Evolutionary conservation across 1,284 basidiomycete species (phyloP).

Genomic region (Polyporus tsugae): DNA sequence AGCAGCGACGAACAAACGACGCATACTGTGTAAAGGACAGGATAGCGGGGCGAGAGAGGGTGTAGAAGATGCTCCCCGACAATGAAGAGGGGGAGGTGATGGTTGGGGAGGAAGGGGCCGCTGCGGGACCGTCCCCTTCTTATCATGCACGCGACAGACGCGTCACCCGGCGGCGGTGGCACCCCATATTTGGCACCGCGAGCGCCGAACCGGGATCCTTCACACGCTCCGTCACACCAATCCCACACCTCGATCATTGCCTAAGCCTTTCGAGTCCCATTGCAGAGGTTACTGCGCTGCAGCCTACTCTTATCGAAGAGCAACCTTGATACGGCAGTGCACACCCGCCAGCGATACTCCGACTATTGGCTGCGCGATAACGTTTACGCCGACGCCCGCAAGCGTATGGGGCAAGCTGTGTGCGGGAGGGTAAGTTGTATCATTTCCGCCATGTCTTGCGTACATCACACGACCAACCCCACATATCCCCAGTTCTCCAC

Average conservation of each 20-base stretch:
- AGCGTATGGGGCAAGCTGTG: conserved; percentile 15
- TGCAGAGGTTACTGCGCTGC: not conserved
- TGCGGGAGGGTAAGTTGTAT: not conserved
- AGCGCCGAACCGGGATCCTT: conserved; percentile 15
- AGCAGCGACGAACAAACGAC: conserved; percentile 46
- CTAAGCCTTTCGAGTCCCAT: not conserved
- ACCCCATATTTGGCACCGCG: conserved; percentile 23
- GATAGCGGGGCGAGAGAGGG: conserved; percentile 17
- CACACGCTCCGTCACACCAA: not conserved
- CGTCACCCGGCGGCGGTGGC: conserved; percentile 28
- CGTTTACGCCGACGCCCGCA: not conserved
- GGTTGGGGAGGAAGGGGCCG: conserved; percentile 30
- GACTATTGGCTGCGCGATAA: not conserved
- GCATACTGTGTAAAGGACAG: conserved; percentile 35
- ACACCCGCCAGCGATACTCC: not conserved
- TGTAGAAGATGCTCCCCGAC: conserved; percentile 32
- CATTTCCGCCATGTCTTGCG: conserved; percentile 23
- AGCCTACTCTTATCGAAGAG: conserved; percentile 1
- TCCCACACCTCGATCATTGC: not conserved
- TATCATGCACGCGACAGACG: conserved; percentile 28
- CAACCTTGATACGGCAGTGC: conserved; percentile 4
- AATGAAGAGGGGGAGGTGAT: conserved; percentile 35
- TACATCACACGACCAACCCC: conserved; percentile 27
- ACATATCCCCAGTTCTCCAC: conserved; percentile 7
- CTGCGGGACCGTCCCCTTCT: conserved; percentile 27